Evolutionary conservation across 169 alveolate genomes (phyloP).

Genomic region (Ichthyophthirius multifiliis): DNA sequence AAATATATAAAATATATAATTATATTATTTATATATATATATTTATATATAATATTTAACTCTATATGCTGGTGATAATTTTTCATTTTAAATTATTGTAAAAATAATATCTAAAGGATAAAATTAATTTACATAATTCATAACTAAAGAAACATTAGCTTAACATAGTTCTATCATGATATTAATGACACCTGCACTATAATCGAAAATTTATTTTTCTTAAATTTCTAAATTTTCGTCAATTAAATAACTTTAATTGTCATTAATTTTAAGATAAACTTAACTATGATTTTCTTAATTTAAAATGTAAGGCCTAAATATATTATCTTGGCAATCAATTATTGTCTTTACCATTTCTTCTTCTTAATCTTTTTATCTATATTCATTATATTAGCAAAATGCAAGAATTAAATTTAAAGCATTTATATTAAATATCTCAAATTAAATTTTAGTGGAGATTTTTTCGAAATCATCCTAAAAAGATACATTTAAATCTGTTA

Average conservation of each 20-base stretch:
- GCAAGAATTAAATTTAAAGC: background rate
- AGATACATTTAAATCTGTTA: background rate
- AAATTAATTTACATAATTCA: background rate
- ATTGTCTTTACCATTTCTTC: background rate
- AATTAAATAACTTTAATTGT: background rate
- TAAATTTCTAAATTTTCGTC: background rate
- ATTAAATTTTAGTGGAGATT: background rate
- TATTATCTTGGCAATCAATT: background rate
- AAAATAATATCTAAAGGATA: background rate
- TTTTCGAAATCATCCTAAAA: background rate
- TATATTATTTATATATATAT: background rate
- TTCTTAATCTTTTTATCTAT: background rate
- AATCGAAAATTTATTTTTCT: background rate
- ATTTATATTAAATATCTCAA: background rate
- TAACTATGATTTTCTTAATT: background rate
- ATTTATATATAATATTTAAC: background rate
- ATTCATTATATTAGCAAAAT: background rate
- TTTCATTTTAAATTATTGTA: background rate
- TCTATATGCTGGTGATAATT: background rate
- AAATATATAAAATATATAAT: too few relatives aligned
- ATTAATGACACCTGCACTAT: background rate
- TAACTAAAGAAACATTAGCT: conserved; percentile 1
- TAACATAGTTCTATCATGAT: background rate
- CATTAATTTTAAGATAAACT: background rate
- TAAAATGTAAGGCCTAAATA: background rate